Evolutionary conservation across 495 filamentous ascomycete species (phyloP).

Genomic region (Haplographium delicatum): DNA sequence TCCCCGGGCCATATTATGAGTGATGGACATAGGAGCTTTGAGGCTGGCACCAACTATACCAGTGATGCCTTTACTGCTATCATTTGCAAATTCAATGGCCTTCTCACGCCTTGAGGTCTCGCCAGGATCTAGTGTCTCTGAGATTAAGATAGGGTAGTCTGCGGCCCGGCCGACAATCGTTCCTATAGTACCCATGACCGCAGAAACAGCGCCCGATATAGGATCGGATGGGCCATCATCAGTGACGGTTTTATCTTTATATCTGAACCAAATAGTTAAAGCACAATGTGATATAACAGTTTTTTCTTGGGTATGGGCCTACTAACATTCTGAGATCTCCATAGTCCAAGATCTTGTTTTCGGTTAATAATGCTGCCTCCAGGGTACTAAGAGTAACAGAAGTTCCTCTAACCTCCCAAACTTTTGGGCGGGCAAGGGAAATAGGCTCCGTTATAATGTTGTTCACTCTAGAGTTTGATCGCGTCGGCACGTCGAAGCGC

Average conservation of each 20-base stretch:
- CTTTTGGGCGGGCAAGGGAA: too few species aligned
- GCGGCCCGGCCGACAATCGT: background rate
- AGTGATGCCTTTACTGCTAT: background rate
- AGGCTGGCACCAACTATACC: background rate
- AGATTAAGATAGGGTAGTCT: background rate
- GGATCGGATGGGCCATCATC: background rate
- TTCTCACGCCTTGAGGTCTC: background rate
- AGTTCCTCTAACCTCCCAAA: background rate
- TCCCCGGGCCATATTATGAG: slow-evolving; percentile 20
- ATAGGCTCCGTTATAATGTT: too few species aligned
- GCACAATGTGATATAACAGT: too few species aligned
- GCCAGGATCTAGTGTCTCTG: background rate
- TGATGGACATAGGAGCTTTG: background rate
- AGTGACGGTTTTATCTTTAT: background rate
- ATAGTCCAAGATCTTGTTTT: background rate
- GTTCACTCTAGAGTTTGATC: too few species aligned
- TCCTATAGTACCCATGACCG: background rate
- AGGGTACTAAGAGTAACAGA: background rate
- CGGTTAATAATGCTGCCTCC: background rate
- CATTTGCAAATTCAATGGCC: background rate
- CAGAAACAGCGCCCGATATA: background rate
- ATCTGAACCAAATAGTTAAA: background rate
- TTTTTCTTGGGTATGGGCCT: too few species aligned
- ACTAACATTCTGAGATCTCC: background rate
- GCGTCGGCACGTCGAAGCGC: too few species aligned